phyloP scores from a whole-genome alignment of 495 filamentous ascomycete species.

The Evernia prunastri region DNA sequence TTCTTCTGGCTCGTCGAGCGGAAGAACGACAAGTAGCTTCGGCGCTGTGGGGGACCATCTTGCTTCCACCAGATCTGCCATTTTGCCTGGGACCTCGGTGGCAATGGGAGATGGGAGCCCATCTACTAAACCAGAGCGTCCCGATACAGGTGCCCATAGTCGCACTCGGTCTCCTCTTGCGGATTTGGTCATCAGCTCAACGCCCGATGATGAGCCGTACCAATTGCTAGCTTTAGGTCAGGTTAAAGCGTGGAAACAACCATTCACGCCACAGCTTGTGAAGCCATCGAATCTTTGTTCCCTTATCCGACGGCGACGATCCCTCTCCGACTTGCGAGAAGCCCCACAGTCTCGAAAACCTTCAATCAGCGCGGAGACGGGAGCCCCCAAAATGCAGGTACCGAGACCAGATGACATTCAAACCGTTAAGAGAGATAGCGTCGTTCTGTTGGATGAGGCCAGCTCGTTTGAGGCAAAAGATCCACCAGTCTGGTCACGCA shows the following conservation, averaged over 20 bases:
- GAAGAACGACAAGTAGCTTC: constrained; percentile 17
- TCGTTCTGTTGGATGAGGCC: background rate
- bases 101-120: background rate
- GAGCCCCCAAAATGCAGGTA: background rate
- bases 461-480: background rate
- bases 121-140: background rate
- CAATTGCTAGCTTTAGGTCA: constrained; percentile 16
- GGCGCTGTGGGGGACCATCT: constrained; percentile 22
- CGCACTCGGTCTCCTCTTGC: constrained; percentile 6
- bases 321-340: constrained; percentile 17
- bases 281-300: constrained; percentile 7
- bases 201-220: constrained; percentile 16
- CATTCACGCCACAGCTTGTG: constrained; percentile 11
- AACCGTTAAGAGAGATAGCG: background rate
- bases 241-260: constrained; percentile 5
- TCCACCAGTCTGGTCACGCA: constrained; percentile 19
- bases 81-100: background rate
- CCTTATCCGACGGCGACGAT: constrained; percentile 15
- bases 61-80: constrained; percentile 8
- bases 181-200: constrained; percentile 13
- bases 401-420: background rate
- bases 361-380: background rate
- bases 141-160: background rate
- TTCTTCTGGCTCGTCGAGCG: constrained; percentile 20
- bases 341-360: background rate